Evolutionary conservation across 257 asterid genomes (phyloP), one percentile per base, ranked within the genome.

Genomic region (Solanum arcanum): DNA sequence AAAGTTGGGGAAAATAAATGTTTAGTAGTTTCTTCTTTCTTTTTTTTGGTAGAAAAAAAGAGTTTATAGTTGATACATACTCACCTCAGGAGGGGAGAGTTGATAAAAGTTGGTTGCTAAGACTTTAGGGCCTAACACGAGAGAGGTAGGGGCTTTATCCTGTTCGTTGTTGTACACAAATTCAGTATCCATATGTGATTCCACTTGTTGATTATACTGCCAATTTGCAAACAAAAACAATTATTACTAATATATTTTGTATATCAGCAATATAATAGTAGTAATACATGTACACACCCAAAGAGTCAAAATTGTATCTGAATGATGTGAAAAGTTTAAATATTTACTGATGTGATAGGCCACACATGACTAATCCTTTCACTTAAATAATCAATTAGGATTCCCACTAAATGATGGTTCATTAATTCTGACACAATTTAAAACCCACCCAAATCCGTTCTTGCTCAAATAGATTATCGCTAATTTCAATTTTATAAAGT

Each of bases 51-150:
- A 9, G 6, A 52, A 16, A 3, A 52, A 8, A 10, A 49, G 60
- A 21, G 83, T 3, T 42, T 12, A 5, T 75, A 41, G 20, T 75
- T 75, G 11, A 75, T 23, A 52, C 15, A 20, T 12, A 56, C 86
- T 86, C 42, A 89, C 95, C 92, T 90, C 92, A 6, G 91, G 87
- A 37, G 93, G 93, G 33, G 91, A 91, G 4, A 91, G 89, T 56
- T 91, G 92, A 82, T 90, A 91, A 18, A 93, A 39, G 39, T 47
- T 75, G 9, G 88, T 78, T 80, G 91, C 89, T 86, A 93, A 39
- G 35, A 82, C 86, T 64, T 92, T 49, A 72, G 91, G 91, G 56
- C 93, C 94, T 0, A 92, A 86, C 7, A 87, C 73, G 44, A 87
- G 2, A 20, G 92, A 75, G 84, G 91, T 88, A 0, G 92, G 93